These are phyloP conservation scores for Fusarium nematophilum DNA, from an alignment of 2,329 filamentous ascomycete genomes.

Conservation along the genomic window DNA sequence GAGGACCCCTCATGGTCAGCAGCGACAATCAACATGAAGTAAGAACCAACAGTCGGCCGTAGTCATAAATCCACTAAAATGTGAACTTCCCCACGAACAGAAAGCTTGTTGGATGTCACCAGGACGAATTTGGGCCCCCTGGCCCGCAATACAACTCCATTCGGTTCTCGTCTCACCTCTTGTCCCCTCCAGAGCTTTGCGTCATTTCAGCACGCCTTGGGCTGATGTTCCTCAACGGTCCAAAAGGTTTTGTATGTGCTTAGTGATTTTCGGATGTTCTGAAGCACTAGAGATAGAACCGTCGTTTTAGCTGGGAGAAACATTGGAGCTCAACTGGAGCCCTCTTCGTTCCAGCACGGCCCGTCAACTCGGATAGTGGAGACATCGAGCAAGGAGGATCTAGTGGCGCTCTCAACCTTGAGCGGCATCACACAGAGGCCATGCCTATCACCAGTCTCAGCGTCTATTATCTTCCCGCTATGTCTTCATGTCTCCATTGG, in stretches of 20 bases:
- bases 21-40: conserved; percentile 8
- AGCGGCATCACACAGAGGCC: background rate
- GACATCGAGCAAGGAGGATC: background rate
- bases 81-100: conserved; percentile 36
- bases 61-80: conserved; percentile 29
- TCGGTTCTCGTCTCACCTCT: conserved; percentile 27
- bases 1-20: too few species aligned
- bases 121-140: conserved; percentile 27
- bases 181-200: conserved; percentile 11
- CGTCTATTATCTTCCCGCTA: background rate
- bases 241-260: background rate
- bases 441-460: background rate
- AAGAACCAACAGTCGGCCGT: conserved; percentile 19
- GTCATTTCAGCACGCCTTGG: background rate
- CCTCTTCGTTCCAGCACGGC: background rate
- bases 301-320: background rate
- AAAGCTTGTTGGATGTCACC: conserved; percentile 35
- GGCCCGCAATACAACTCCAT: conserved; percentile 31
- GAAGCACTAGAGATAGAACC: background rate
- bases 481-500: background rate
- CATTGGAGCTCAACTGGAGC: background rate
- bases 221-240: background rate
- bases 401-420: conserved; percentile 3
- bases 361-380: conserved; percentile 1
- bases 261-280: too few species aligned